Percentiles rank a stretch among this genome's conserved stretches.
Conservation (phyloP, 1,139 yeast species). For the Pichia sp. region DNA sequence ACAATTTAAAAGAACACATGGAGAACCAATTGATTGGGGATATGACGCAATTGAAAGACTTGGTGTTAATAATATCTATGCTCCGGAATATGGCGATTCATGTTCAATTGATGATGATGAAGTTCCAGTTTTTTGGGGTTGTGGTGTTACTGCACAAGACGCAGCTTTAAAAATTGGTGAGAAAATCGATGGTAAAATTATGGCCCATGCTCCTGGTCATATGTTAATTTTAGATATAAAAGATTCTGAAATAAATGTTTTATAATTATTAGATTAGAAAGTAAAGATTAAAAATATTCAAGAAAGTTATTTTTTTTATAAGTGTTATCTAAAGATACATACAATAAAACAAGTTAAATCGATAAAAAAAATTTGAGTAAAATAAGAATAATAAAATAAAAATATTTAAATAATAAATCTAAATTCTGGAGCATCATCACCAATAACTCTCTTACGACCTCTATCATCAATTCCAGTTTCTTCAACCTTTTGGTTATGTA, state of each 20-base stretch:
- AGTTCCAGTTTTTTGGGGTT: conserved; percentile 9
- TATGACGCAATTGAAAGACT: conserved; percentile 6
- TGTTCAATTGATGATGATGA: conserved; percentile 1
- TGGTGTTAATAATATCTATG: conserved; percentile 1
- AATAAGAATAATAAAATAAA: too few relatives aligned
- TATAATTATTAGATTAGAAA: too few relatives aligned
- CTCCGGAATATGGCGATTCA: conserved; percentile 5
- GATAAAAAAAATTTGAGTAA: not conserved
- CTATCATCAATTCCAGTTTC: conserved; percentile 11
- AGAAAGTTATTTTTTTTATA: too few relatives aligned
- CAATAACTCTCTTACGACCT: conserved; percentile 2
- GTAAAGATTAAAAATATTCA: too few relatives aligned
- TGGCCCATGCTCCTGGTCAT: conserved; percentile 7
- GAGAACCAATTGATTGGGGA: conserved; percentile 11
- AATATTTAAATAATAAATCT: conserved; percentile 2
- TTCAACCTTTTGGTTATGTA: conserved; percentile 4
- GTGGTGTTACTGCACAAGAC: conserved; percentile 8
- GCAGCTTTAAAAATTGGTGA: conserved; percentile 3
- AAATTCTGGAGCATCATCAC: conserved; percentile 12
- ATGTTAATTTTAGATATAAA: conserved; percentile 9
- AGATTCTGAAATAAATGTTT: not conserved
- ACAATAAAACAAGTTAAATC: not conserved
- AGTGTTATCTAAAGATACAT: too few relatives aligned
- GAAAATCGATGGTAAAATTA: not conserved
- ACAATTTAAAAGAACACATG: conserved; percentile 4